Evolutionary conservation across 768 basidiomycete species (phyloP).

Genomic region (Suillus bovinus): DNA sequence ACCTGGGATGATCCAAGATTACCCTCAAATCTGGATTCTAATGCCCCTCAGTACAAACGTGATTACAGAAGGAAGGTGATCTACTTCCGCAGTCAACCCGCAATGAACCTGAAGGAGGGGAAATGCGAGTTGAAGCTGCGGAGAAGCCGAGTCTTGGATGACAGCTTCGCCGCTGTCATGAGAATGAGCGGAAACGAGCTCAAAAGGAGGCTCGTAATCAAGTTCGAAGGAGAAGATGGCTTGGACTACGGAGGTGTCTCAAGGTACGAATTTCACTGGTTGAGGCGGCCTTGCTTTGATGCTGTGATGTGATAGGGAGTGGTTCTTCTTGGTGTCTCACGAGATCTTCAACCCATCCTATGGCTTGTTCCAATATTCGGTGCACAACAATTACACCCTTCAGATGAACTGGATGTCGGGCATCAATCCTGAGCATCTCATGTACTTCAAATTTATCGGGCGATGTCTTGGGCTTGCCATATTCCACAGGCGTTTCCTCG

Average conservation of each 20-base stretch:
- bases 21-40: conserved; percentile 79
- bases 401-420: conserved; percentile 79
- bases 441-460: conserved; percentile 83
- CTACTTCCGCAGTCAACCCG: conserved; percentile 89
- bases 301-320: conserved; percentile 60
- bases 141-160: conserved; percentile 80
- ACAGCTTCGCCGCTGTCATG: conserved; percentile 86
- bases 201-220: conserved; percentile 70
- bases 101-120: conserved; percentile 72
- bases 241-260: conserved; percentile 79
- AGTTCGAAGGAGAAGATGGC: conserved; percentile 79
- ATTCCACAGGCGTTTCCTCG: conserved; percentile 77
- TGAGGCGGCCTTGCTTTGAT: conserved; percentile 7
- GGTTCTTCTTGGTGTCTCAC: conserved; percentile 84
- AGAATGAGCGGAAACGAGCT: conserved; percentile 69
- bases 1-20: conserved; percentile 93
- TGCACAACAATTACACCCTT: conserved; percentile 78
- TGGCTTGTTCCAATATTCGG: conserved; percentile 80
- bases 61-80: conserved; percentile 91
- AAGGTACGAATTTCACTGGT: conserved; percentile 40
- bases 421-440: conserved; percentile 75
- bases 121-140: conserved; percentile 88
- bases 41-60: conserved; percentile 93
- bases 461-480: conserved; percentile 72
- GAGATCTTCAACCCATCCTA: conserved; percentile 84